These are phyloP conservation scores for Dalbergia cochinchinensis DNA, from an alignment of 306 rosid species.

Conservation along the genomic window DNA sequence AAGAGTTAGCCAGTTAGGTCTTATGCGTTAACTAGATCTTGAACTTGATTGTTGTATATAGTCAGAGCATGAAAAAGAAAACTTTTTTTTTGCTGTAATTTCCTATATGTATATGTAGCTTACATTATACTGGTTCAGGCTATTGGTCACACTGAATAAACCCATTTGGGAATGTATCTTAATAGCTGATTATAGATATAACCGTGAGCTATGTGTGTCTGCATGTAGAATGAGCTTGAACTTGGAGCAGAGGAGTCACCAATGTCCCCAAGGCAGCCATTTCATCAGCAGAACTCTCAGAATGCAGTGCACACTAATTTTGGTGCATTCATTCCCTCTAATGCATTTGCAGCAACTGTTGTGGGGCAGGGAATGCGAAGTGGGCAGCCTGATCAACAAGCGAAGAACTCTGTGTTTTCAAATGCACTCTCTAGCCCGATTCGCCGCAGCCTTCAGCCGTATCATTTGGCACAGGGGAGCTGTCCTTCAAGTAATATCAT, in stretches of 20 bases:
- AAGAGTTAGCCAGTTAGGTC: constrained; percentile 15
- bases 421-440: constrained; percentile 80
- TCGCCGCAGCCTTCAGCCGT: constrained; percentile 74
- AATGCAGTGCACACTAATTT: constrained; percentile 54
- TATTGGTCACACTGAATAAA: constrained; percentile 5
- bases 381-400: constrained; percentile 67
- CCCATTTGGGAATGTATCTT: constrained; percentile 11
- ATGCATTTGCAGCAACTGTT: constrained; percentile 48
- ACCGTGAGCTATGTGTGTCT: constrained; percentile 27
- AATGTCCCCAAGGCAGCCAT: constrained; percentile 68
- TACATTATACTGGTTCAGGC: constrained; percentile 20
- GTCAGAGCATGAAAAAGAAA: neutral
- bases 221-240: constrained; percentile 75
- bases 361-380: constrained; percentile 64
- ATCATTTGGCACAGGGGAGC: constrained; percentile 70
- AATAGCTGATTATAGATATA: constrained; percentile 27
- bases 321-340: constrained; percentile 49
- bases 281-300: constrained; percentile 63
- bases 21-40: neutral
- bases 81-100: neutral
- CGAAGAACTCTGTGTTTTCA: constrained; percentile 71
- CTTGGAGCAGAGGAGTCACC: constrained; percentile 69
- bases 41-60: constrained; percentile 3
- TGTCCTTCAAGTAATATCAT: constrained; percentile 50
- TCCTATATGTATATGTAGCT: neutral